Base-by-base conservation (phyloP, 768 basidiomycete genomes). In the Heimioporus sp. region DNA sequence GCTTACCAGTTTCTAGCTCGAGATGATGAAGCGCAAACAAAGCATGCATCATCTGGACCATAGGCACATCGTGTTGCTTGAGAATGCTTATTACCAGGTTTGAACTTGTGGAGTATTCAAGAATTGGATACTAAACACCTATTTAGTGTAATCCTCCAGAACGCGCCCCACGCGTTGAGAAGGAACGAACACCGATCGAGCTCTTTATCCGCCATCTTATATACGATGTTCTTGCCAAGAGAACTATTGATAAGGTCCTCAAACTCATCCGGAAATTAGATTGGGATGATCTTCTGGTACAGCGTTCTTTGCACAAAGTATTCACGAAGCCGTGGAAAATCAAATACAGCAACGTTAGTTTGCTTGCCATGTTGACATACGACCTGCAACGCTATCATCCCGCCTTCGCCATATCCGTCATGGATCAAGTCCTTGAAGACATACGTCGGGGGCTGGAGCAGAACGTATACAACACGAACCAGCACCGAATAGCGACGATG, bases 321-420 rank as follows among this genome's bases (percentile, higher is more conserved):
- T 99, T 99, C 73, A 91, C 90, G n/a, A 96, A 97, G 63, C 90
- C 96, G 3, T 97, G 96, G 94, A 98, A 98, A 67, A 81, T 98
- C 72, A 96, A 93, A 63, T 98, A 87, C 65, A 79, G 86, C 53
- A 96, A 91, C 63, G 83, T 99, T 60, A 81, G 86, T 50, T 77
- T 97, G 28, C 76, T 98, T 45, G 95, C 97, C 11, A 96, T 97
- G 83, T 75, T 98, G 52, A 88, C 95, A 3, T 95, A 95, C 63
- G 97, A 98, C 65, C 76, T 99, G 41, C 92, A 95, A 65, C 81
- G 92, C 24, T 97, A 96, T 69, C 92, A 92, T 58, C 87, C 94
- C 10, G 83, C 87, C 3, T 99, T 98, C 67, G 79, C 86, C 12
- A 80, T 97, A 45, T 79, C 83, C 11, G 84, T 98, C 24, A 87